Base-by-base conservation (phyloP, 495 filamentous ascomycete genomes). In the Rostrohypoxylon terebratum region DNA sequence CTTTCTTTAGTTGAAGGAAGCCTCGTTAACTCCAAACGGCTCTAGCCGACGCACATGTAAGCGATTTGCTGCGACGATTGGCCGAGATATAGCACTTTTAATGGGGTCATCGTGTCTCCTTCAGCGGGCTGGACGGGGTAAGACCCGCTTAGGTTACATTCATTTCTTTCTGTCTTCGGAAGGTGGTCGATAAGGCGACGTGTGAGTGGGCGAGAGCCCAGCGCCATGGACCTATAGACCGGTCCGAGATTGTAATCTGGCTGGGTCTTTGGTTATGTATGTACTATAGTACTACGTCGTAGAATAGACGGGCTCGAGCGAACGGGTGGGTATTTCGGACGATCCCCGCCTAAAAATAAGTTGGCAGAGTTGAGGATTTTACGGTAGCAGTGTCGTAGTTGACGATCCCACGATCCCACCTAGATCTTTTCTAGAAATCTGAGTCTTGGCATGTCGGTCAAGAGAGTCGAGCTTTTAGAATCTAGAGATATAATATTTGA, bases 131-230 rank as follows among this genome's bases (percentile, higher is more conserved):
- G 38, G 38, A 42, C 38, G 38, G 10, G 25, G 25, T 31, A 42
- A 4, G 38, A 42, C 38, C 48, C 21, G 48, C 21, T 55, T 59
- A n/a, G 62, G 71, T 74, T 60, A 54, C 63, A 74, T 69, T 34
- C 40, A 40, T 55, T 25, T 51, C 50, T 23, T 66, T 62, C 59
- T 28, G 28, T 67, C 66, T 70, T 67, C n/a, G 66, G 66, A 66
- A 69, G 66, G 71, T 67, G 34, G 34, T 48, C n/a, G 44, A 40
- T 25, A 54, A 53, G 40, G 45, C 55, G 14, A 50, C 23, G 45
- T 45, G 8, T 48, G 60, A 42, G 60, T 25, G 20, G 18, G 9
- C 18, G 36, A 31, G 36, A 54, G 25, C 23, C 16, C 23, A 18
- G 38, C 6, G 9, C 34, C 34, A 21, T 6, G 36, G 51, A n/a